phyloP scores from a whole-genome alignment of 2,329 filamentous ascomycete species.

The Diaporthe capsici region DNA sequence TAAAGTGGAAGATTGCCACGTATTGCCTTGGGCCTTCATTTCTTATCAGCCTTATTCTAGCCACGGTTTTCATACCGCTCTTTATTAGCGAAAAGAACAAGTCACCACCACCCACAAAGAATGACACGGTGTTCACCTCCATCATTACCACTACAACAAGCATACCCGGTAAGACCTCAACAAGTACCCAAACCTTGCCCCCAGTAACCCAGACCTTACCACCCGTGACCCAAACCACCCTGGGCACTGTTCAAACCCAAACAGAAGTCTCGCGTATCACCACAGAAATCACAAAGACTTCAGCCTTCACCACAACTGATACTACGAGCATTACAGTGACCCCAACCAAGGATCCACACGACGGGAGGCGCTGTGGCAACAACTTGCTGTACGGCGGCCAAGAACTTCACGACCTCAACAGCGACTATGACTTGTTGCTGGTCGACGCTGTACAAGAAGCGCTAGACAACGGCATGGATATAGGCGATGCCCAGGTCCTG shows the following conservation, averaged over 20 bases:
- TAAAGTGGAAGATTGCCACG: not conserved
- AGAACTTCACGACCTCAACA: constrained; percentile 33
- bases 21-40: not conserved
- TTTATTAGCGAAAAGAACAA: not conserved
- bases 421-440: constrained; percentile 30
- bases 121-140: not conserved
- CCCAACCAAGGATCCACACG: not conserved
- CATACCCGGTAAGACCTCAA: not conserved
- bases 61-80: not conserved
- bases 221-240: constrained; percentile 13
- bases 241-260: not conserved
- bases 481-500: not conserved
- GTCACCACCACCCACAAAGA: not conserved
- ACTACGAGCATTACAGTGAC: constrained; percentile 7
- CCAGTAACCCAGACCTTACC: constrained; percentile 11
- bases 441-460: constrained; percentile 3
- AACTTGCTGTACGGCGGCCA: constrained; percentile 12
- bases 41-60: not conserved
- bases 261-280: not conserved
- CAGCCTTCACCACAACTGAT: not conserved
- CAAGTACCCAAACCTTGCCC: not conserved
- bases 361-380: constrained; percentile 12
- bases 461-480: constrained; percentile 4
- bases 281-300: constrained; percentile 6
- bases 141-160: constrained; percentile 10